Evolutionary conservation across 2,329 filamentous ascomycete genomes (phyloP).

Genomic region (Fusarium graminum): DNA sequence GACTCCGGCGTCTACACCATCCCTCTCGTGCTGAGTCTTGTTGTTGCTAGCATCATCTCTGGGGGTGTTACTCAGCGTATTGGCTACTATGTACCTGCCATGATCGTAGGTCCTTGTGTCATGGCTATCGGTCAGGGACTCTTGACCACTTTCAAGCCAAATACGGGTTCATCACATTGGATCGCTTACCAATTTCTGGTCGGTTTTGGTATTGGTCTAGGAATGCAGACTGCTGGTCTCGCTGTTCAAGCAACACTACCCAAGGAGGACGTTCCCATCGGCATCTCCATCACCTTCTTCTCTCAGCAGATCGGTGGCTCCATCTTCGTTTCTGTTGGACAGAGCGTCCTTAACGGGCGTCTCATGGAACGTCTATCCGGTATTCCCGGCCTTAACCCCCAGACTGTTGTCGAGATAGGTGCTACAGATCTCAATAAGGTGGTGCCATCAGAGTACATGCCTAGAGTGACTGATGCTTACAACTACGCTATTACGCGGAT

Average conservation of each 20-base stretch:
- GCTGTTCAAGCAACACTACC: constrained; percentile 68
- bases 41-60: constrained; percentile 63
- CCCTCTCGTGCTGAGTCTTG: constrained; percentile 68
- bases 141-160: constrained; percentile 66
- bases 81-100: constrained; percentile 71
- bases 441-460: constrained; percentile 64
- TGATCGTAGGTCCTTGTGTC: constrained; percentile 65
- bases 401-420: constrained; percentile 61
- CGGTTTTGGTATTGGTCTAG: constrained; percentile 70
- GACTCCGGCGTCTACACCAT: constrained; percentile 70
- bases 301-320: constrained; percentile 70
- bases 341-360: constrained; percentile 65
- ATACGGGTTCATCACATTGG: constrained; percentile 65
- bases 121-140: constrained; percentile 68
- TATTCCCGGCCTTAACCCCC: constrained; percentile 60
- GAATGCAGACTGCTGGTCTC: constrained; percentile 69
- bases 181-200: constrained; percentile 70
- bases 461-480: constrained; percentile 71
- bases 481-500: constrained; percentile 72
- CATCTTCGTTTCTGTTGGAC: constrained; percentile 69
- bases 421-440: constrained; percentile 70
- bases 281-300: constrained; percentile 69
- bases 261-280: constrained; percentile 66
- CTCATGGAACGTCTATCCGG: constrained; percentile 56
- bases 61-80: constrained; percentile 64